These are phyloP conservation scores for Mycena albidolilacea DNA, from an alignment of 768 basidiomycete species.

Conservation along the genomic window DNA sequence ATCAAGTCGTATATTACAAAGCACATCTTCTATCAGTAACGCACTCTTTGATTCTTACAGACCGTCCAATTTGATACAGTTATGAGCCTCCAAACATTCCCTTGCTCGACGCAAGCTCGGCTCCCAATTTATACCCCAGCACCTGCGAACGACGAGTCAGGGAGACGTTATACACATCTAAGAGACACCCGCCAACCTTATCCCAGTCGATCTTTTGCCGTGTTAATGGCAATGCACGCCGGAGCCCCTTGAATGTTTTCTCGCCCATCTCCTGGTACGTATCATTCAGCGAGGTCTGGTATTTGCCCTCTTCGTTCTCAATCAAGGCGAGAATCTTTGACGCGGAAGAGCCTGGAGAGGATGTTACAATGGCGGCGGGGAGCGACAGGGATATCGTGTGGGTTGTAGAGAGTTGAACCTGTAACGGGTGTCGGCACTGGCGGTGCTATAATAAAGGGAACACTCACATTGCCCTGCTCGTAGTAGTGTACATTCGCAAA, in stretches of 20 bases:
- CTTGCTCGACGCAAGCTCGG: conserved; percentile 59
- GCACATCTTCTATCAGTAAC: conserved; percentile 14
- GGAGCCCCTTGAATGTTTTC: conserved; percentile 92
- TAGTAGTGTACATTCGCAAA: conserved; percentile 95
- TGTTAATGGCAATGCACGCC: conserved; percentile 93
- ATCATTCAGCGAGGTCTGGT: conserved; percentile 85
- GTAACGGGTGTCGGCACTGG: conserved; percentile 16
- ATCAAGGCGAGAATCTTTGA: conserved; percentile 86
- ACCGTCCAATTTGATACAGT: conserved; percentile 20
- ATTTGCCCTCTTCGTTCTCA: conserved; percentile 83
- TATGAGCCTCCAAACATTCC: conserved; percentile 45
- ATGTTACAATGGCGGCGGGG: conserved; percentile 69
- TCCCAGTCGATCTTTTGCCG: conserved; percentile 98
- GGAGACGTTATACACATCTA: neutral
- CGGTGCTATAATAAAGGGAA: neutral
- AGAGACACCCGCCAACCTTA: conserved; percentile 65
- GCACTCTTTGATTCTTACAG: conserved; percentile 25
- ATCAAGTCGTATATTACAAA: neutral
- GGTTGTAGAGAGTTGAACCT: conserved; percentile 93
- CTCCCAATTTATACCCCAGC: conserved; percentile 60
- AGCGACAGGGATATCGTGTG: conserved; percentile 77
- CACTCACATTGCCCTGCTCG: conserved; percentile 92
- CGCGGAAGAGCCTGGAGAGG: conserved; percentile 66
- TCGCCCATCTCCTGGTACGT: conserved; percentile 93
- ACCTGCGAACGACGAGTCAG: conserved; percentile 34